Evolutionary conservation across 1,284 basidiomycete genomes (phyloP).

Genomic region (Trichosporon sp.): DNA sequence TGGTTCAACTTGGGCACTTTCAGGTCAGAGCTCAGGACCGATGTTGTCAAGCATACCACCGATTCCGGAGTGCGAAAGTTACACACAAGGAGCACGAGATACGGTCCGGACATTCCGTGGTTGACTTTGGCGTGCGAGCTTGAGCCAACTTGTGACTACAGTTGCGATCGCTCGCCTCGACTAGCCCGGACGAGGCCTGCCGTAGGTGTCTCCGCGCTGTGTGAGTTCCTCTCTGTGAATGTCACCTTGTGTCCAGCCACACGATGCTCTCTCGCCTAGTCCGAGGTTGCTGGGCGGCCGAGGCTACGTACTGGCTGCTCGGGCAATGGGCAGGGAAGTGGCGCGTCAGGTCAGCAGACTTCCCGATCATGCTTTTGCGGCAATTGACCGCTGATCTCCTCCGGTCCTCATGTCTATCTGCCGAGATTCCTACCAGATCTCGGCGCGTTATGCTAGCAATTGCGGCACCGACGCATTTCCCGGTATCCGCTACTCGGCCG

Average conservation of each 20-base stretch:
- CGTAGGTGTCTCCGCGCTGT: not conserved
- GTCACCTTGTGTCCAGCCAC: too few species aligned
- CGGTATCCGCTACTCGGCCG: not conserved
- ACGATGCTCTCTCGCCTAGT: too few species aligned
- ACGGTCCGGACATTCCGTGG: not conserved
- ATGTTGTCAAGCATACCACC: not conserved
- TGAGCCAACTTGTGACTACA: not conserved
- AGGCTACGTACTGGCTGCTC: too few species aligned
- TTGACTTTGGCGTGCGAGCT: not conserved
- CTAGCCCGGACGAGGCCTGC: not conserved
- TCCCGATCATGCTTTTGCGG: not conserved
- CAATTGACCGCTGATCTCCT: not conserved
- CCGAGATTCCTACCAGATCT: not conserved
- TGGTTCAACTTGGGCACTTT: too few species aligned
- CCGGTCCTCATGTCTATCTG: not conserved
- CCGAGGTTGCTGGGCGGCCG: too few species aligned
- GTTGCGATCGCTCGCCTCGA: not conserved
- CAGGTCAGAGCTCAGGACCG: not conserved
- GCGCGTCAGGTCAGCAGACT: too few species aligned
- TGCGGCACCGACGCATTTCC: not conserved
- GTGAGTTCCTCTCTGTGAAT: too few species aligned
- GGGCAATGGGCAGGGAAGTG: too few species aligned
- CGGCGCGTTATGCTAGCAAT: not conserved
- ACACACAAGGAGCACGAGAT: not conserved
- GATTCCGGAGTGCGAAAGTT: not conserved